Base-by-base conservation (phyloP, 1,284 basidiomycete genomes). In the Bondarzewia mesenterica region DNA sequence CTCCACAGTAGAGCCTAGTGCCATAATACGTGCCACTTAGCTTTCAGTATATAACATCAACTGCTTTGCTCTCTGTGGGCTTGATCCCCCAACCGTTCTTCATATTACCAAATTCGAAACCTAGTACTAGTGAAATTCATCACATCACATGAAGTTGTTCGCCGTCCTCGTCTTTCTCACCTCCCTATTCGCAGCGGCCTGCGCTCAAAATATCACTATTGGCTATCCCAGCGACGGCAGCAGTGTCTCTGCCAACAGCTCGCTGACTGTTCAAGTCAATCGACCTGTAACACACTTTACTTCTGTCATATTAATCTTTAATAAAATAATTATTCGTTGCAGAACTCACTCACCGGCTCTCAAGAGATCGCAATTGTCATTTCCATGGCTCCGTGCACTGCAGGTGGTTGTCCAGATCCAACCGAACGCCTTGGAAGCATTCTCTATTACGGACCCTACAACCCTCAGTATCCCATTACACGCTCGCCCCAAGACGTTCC, bases 361-460 rank as follows among this genome's bases (percentile, higher is more conserved):
- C 54, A 60, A 26, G 75, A 77, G 46, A 63, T 78, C 20, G 65
- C 66, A 7, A 51, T 78, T 44, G 71, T 67, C 18, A 71, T 78
- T 50, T 68, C 57, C 1, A 47, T 69, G 15, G 54, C 58, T 40
- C 58, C 62, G 15, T 77, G 74, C 52, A 14, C 42, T 15, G 16
- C 53, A 20, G 49, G 57, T 37, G 58, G 55, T 27, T 71, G 68
- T 52, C 54, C 54, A 15, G 52, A 67, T 47, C 58, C 63, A 2
- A 54, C 55, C 5, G 53, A 70, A 15, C 57, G 57, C 1, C 55
- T 80, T 14, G 76, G 75, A 3, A 54, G 49, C 7, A 54, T 74
- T 47, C 61, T 78, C 23, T 78, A 77, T 59, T 61, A 58, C n/a
- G 75, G 77, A 7, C 49, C 57, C 0, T 80, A 67, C 58, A 51